phyloP scores from a whole-genome alignment of 108 stramenopile genomes.

The Asterionellopsis glacialis region DNA sequence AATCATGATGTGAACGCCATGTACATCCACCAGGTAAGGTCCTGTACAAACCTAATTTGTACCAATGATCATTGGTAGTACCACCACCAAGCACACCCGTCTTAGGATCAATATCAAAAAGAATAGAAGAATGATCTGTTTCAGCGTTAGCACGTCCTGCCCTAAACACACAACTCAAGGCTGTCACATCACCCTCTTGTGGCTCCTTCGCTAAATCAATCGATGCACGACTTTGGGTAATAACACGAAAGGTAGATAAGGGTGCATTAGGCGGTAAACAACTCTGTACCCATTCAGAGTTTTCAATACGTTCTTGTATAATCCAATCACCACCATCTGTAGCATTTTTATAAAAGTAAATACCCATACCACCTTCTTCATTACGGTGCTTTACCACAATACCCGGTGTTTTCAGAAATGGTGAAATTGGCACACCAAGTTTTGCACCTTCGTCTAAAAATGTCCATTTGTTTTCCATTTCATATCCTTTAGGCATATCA shows the following conservation, averaged over 20 bases:
- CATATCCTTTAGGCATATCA: conserved; percentile 64
- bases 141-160: conserved; percentile 86
- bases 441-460: conserved; percentile 81
- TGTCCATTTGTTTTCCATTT: conserved; percentile 98
- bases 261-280: conserved; percentile 91
- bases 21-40: conserved; percentile 55
- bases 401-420: conserved; percentile 73
- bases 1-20: conserved; percentile 60
- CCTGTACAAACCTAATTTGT: conserved; percentile 71
- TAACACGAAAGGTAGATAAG: conserved; percentile 96
- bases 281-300: conserved; percentile 67
- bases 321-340: conserved; percentile 96
- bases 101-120: conserved; percentile 92
- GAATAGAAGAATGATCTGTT: conserved; percentile 94
- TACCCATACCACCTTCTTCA: conserved; percentile 97
- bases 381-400: conserved; percentile 96
- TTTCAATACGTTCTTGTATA: conserved; percentile 86
- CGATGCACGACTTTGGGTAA: conserved; percentile 83
- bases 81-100: conserved; percentile 83
- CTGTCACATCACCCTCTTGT: conserved; percentile 44
- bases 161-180: conserved; percentile 93
- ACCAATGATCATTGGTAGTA: conserved; percentile 98
- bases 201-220: conserved; percentile 35
- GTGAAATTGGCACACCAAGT: conserved; percentile 87
- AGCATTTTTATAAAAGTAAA: conserved; percentile 93